phyloP scores from a whole-genome alignment of 306 rosid species.

The Cucurbita moschata region DNA sequence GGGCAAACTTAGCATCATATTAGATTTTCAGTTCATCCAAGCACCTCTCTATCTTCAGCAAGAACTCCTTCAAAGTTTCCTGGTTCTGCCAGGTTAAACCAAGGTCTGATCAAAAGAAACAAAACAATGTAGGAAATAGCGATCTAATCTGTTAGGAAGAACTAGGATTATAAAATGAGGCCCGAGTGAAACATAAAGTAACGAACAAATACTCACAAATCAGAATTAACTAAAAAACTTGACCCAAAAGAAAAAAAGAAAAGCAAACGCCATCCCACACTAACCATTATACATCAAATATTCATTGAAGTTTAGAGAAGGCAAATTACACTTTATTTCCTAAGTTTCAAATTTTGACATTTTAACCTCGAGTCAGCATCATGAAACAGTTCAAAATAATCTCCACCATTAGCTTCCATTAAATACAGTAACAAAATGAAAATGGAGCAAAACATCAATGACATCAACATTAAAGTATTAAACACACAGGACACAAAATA shows the following conservation, averaged over 20 bases:
- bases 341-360: neutral
- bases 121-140: neutral
- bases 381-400: neutral
- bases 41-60: slow-evolving; percentile 2
- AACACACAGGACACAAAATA: neutral
- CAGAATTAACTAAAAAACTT: neutral
- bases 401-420: neutral
- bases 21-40: slow-evolving; percentile 8
- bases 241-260: neutral
- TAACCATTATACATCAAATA: neutral
- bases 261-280: neutral
- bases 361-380: neutral
- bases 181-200: neutral
- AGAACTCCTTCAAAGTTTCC: slow-evolving; percentile 6
- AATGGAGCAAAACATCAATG: neutral
- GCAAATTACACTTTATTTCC: neutral
- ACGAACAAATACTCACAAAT: neutral
- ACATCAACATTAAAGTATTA: neutral
- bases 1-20: neutral
- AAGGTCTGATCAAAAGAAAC: slow-evolving; percentile 5
- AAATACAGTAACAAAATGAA: neutral
- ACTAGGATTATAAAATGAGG: neutral
- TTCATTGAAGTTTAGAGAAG: neutral
- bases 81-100: slow-evolving; percentile 11
- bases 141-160: neutral